A percentile compares a stretch with the other conserved stretches of the same genome.
These are phyloP conservation scores for Forsythia viridissima DNA, from an alignment of 257 asterid genomes.

Conservation along the genomic window DNA sequence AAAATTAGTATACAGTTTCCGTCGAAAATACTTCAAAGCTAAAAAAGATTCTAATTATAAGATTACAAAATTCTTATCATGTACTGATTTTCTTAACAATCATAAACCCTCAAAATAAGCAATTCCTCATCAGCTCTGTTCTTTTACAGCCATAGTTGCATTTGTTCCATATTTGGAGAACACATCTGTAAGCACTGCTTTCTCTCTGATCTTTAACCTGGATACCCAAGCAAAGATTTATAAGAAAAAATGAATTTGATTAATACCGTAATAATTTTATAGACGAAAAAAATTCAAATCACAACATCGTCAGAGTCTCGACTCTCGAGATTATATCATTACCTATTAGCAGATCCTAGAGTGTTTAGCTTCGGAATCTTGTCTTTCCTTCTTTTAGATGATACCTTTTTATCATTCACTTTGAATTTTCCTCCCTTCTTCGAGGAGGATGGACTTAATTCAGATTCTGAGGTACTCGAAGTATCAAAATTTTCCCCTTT, in stretches of 20 bases:
- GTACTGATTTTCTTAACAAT: background rate
- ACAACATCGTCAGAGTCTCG: background rate
- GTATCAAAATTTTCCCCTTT: slow-evolving; percentile 24
- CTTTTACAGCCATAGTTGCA: slow-evolving; percentile 32
- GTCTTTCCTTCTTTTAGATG: slow-evolving; percentile 49
- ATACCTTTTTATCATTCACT: slow-evolving; percentile 42
- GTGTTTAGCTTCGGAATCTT: slow-evolving; percentile 41
- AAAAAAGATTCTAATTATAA: too few species aligned
- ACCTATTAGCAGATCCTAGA: slow-evolving; percentile 90
- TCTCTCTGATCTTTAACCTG: slow-evolving; percentile 79
- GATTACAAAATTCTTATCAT: background rate
- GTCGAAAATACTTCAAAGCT: too few species aligned
- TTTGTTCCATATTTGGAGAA: slow-evolving; percentile 69
- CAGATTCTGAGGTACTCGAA: slow-evolving; percentile 22
- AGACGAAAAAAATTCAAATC: background rate
- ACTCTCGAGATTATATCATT: background rate
- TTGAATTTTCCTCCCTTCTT: slow-evolving; percentile 34
- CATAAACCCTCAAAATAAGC: background rate
- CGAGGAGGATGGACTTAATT: slow-evolving; percentile 19
- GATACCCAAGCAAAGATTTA: slow-evolving; percentile 9
- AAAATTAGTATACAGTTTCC: too few species aligned
- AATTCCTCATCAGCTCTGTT: slow-evolving; percentile 32
- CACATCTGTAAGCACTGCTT: slow-evolving; percentile 65
- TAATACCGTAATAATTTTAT: background rate
- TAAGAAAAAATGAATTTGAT: background rate